Evolutionary conservation across 1,284 basidiomycete genomes (phyloP), one percentile per base, ranked within the genome.

Genomic region (Boletus hoseneyae): DNA sequence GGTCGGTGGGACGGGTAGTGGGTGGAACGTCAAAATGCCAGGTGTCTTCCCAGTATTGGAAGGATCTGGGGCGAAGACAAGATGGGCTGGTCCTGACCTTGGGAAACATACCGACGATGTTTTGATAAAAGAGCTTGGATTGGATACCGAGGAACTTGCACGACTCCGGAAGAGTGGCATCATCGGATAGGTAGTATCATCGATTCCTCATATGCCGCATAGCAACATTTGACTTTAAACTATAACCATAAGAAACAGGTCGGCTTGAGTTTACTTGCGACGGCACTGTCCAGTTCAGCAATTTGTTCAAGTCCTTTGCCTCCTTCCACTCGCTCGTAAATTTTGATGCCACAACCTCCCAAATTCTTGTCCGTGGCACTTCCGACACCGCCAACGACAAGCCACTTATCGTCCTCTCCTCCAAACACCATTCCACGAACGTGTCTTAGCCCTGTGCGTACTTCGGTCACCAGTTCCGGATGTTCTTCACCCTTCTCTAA

Each of bases 11-110:
- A 18, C 48, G 71, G 55, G 63, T 41, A 42, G 62, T 57, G 62
- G 63, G 73, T 85, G 83, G 83, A 77, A 67, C 42, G 74, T 85
- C 47, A 85, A 83, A 66, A 83, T 87, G 78, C 73, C 76, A 35
- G 74, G 74, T 23, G 80, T 82, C 16, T 79, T 80, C 49, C 84
- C 84, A 6, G 63, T 79, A 35, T 59, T 87, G 42, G 77, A 83
- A 48, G 80, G 79, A 13, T 77, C 76, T 39, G 73, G 81, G 44
- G 64, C 74, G 8, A 70, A 70, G 56, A 83, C 83, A 4, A 74
- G 72, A 50, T 87, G 83, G 83, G 83, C 82, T 29, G 83, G 83
- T 1, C 83, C 83, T 4, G 74, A 83, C 53, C 67, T 87, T 27
- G 85, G 84, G 8, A 64, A 73, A 47, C 83, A 87, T 61, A 87